Base-by-base conservation (phyloP, 768 basidiomycete genomes). In the Amanita rimosa region DNA sequence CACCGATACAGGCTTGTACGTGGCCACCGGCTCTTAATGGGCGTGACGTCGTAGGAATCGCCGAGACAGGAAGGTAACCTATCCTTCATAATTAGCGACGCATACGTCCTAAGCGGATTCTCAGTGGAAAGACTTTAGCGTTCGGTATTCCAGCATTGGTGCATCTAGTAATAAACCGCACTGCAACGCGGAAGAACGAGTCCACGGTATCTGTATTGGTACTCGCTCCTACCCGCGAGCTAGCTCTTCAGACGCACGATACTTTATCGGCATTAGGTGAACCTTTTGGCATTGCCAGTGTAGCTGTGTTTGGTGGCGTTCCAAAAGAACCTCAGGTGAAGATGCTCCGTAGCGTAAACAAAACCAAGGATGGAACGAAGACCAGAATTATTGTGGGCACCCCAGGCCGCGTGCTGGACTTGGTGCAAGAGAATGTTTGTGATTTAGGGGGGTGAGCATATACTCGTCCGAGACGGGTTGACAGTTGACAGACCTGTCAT, bases 231-330 rank as follows among this genome's bases (percentile, higher is more conserved):
- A 99, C 96, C 1, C 85, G 96, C 36, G 96, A 99, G 67, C 77
- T 99, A 17, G 96, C 96, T 0, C 75, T 96, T 44, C 96, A 99
- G 64, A 97, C 91, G 2, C 90, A 95, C 58, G 85, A 89, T 16
- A 85, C 86, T 1, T 72, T 99, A 35, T 71, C 74, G 4, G 71
- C 70, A 3, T 72, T 97, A 5, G 89, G 90, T 4, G 76, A 77
- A 53, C 76, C 80, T 3, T 81, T 86, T 52, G 79, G 79, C 1
- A 81, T 94, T 52, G 76, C 75, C 1, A 85, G 85, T 51, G 86
- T 95, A 14, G 94, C 92, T 34, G 72, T 97, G 16, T 98, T 87
- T 60, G 96, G 96, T 26, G 96, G 96, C n/a, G 91, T 96, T 16
- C 79, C 86, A 33, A 97, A 97, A 65, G 79, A 80, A 27, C 74